Conservation (phyloP, 2,329 filamentous ascomycete genomes). For the Aspergillus tanneri region DNA sequence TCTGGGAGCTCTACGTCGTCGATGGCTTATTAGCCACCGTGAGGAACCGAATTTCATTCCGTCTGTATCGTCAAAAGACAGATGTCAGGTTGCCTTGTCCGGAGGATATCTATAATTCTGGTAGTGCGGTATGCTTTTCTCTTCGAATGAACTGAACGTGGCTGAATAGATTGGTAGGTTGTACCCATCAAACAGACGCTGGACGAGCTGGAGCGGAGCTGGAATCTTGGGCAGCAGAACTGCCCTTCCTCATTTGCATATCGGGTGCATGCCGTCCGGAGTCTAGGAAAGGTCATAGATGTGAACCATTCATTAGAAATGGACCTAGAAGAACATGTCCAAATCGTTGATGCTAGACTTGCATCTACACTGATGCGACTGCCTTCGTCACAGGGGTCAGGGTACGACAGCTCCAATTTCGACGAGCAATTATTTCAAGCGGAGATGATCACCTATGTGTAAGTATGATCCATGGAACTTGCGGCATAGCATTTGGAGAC, state of each 20-base stretch:
- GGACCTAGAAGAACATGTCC: conserved; percentile 31
- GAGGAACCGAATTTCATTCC: conserved; percentile 17
- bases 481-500: not conserved
- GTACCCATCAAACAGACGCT: conserved; percentile 58
- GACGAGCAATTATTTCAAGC: conserved; percentile 57
- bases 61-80: conserved; percentile 46
- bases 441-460: conserved; percentile 33
- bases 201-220: conserved; percentile 51
- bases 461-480: not conserved
- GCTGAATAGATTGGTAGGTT: conserved; percentile 44
- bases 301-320: conserved; percentile 24
- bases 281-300: conserved; percentile 67
- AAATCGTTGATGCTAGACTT: conserved; percentile 56
- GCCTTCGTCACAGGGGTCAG: conserved; percentile 63
- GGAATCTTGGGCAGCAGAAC: conserved; percentile 64
- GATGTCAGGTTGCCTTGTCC: conserved; percentile 74
- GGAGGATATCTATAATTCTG: conserved; percentile 55
- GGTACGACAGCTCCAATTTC: conserved; percentile 63
- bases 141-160: not conserved
- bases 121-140: conserved; percentile 11
- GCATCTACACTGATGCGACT: conserved; percentile 67
- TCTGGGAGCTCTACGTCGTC: conserved; percentile 76
- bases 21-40: conserved; percentile 78
- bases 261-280: conserved; percentile 71
- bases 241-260: conserved; percentile 78